Percentiles rank a stretch among this genome's conserved stretches.
phyloP scores from a whole-genome alignment of 257 asterid species.

The Solanum stenotomum region DNA sequence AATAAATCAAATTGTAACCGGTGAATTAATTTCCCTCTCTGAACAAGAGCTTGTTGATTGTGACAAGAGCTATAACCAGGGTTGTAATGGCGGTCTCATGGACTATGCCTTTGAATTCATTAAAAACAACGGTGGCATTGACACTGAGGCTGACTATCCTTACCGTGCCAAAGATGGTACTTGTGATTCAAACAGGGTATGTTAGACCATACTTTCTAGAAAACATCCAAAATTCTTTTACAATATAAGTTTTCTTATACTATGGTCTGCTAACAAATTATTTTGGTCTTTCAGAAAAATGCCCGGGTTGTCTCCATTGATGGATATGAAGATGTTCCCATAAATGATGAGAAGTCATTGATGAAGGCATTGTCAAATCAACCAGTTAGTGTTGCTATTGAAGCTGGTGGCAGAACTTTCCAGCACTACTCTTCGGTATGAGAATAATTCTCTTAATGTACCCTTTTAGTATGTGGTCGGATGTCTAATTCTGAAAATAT shows the following conservation, averaged over 20 bases:
- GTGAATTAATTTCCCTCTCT: constrained; percentile 43
- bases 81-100: constrained; percentile 93
- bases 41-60: constrained; percentile 92
- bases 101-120: constrained; percentile 70
- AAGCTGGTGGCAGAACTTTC: constrained; percentile 91
- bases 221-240: neutral
- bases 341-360: constrained; percentile 54
- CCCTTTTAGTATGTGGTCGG: neutral
- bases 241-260: neutral
- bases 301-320: constrained; percentile 70
- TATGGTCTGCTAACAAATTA: neutral
- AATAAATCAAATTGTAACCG: constrained; percentile 64
- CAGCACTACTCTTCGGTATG: constrained; percentile 77
- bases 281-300: constrained; percentile 37
- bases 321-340: constrained; percentile 70
- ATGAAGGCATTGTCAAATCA: constrained; percentile 74
- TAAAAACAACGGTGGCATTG: constrained; percentile 69
- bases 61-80: constrained; percentile 51
- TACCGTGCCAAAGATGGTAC: constrained; percentile 48
- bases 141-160: constrained; percentile 76
- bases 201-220: neutral
- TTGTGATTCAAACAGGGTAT: constrained; percentile 56
- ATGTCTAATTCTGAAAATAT: neutral
- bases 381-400: constrained; percentile 82
- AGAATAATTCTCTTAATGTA: neutral